Conservation (phyloP, 176 grass and related monocot genomes). For the Alloteropsis semialata region DNA sequence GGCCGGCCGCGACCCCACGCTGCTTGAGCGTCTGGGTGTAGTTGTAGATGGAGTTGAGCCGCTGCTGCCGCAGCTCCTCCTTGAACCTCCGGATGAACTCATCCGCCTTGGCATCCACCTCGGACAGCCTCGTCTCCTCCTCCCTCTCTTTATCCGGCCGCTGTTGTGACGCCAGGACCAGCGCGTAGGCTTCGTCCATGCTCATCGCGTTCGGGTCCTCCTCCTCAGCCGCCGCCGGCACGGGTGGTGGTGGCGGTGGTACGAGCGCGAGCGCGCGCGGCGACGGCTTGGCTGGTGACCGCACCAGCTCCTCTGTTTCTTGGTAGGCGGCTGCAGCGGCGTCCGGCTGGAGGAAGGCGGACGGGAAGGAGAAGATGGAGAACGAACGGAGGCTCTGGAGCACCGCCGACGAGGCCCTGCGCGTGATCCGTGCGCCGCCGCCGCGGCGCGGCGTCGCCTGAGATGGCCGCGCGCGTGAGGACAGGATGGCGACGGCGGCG, state of each 20-base stretch:
- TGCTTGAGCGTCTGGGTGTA: slow-evolving; percentile 45
- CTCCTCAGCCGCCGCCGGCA: not conserved
- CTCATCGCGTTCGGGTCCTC: slow-evolving; percentile 30
- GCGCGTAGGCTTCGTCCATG: slow-evolving; percentile 49
- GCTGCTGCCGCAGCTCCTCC: slow-evolving; percentile 36
- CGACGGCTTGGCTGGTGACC: not conserved
- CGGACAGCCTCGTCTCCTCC: slow-evolving; percentile 19
- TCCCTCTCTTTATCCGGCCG: slow-evolving; percentile 18
- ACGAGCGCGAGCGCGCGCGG: not conserved
- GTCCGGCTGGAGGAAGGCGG: not conserved
- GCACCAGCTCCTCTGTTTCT: not conserved
- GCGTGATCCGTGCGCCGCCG: not conserved
- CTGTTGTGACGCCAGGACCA: slow-evolving; percentile 14
- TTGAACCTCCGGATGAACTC: slow-evolving; percentile 32
- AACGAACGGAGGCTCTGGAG: slow-evolving; percentile 24
- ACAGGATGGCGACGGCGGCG: slow-evolving; percentile 24
- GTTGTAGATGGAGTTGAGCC: slow-evolving; percentile 51
- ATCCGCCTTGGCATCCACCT: slow-evolving; percentile 43
- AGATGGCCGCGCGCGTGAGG: not conserved
- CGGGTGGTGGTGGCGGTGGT: not conserved
- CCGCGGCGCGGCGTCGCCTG: not conserved
- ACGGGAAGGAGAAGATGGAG: slow-evolving; percentile 38
- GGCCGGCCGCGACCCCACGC: not conserved
- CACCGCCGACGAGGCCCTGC: slow-evolving; percentile 27
- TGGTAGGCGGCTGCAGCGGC: no score